A percentile compares a stretch with the other conserved stretches of the same genome.
Conservation (phyloP, 2,329 filamentous ascomycete genomes). For the Fusarium longipes region DNA sequence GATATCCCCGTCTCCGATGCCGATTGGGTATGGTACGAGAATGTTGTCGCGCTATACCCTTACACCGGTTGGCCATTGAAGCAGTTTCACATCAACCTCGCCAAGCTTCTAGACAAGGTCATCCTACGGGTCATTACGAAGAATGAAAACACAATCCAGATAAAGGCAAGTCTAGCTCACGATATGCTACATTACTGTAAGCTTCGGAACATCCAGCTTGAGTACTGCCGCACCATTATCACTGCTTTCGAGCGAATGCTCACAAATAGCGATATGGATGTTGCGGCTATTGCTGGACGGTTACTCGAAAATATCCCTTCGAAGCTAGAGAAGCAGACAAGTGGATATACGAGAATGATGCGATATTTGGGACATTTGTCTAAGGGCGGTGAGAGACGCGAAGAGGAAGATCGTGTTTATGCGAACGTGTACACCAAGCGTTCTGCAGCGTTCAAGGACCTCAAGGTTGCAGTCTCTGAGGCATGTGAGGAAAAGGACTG, state of each 20-base stretch:
- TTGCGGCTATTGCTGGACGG: background rate
- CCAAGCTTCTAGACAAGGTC: slow-evolving; percentile 22
- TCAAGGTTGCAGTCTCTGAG: background rate
- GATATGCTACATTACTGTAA: slow-evolving; percentile 6
- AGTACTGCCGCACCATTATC: slow-evolving; percentile 11
- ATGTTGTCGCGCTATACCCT: slow-evolving; percentile 15
- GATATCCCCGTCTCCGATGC: background rate
- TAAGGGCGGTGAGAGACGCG: background rate
- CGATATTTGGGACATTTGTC: background rate
- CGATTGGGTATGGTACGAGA: slow-evolving; percentile 25
- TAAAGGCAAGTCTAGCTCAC: background rate
- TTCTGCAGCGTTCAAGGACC: slow-evolving; percentile 14
- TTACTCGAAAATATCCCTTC: background rate
- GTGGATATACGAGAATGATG: slow-evolving; percentile 7
- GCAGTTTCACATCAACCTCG: slow-evolving; percentile 7
- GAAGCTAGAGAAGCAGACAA: slow-evolving; percentile 7
- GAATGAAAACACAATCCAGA: background rate
- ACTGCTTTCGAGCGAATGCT: slow-evolving; percentile 17
- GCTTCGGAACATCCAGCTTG: slow-evolving; percentile 21
- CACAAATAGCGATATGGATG: rapidly evolving
- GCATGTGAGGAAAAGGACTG: slow-evolving; percentile 1
- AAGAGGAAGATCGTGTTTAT: slow-evolving; percentile 5
- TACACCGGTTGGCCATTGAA: slow-evolving; percentile 21
- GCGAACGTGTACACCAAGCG: slow-evolving; percentile 23
- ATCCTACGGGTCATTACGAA: slow-evolving; percentile 9